phyloP scores from a whole-genome alignment of 2,329 filamentous ascomycete species.

The Berkeleyomyces rouxiae region DNA sequence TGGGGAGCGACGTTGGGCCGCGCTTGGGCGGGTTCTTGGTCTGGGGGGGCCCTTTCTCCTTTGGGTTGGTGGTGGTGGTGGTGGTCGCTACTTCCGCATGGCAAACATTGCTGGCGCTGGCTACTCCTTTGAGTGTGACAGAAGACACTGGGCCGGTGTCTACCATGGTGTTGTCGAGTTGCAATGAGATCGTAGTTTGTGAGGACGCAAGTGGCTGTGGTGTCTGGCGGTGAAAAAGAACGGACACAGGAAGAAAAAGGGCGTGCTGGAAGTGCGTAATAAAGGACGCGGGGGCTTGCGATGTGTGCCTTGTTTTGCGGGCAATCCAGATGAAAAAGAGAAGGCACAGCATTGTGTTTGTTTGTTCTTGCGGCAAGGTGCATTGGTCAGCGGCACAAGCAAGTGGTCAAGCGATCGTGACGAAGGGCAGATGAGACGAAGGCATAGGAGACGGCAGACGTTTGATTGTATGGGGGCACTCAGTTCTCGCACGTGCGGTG shows the following conservation, averaged over 20 bases:
- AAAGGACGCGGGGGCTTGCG: neutral
- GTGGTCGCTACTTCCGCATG: too few species aligned
- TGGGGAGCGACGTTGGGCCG: slow-evolving; percentile 15
- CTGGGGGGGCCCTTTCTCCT: neutral
- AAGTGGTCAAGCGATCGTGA: too few species aligned
- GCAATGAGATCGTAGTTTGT: too few species aligned
- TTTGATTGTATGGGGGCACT: neutral
- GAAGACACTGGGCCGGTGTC: too few species aligned
- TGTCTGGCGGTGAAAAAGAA: too few species aligned
- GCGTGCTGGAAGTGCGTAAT: neutral
- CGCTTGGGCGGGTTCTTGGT: neutral
- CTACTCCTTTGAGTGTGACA: too few species aligned
- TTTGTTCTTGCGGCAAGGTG: neutral
- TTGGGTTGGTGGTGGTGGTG: neutral
- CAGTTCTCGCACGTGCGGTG: neutral
- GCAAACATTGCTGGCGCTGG: too few species aligned
- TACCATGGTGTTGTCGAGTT: too few species aligned
- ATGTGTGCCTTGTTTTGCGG: neutral
- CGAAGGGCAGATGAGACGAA: too few species aligned
- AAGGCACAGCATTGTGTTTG: neutral
- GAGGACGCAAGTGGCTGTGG: too few species aligned
- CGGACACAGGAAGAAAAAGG: neutral
- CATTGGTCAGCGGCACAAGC: neutral
- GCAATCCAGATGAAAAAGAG: neutral
- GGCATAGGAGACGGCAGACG: neutral